phyloP scores from a whole-genome alignment of 306 rosid species.

The Dalbergia cochinchinensis region DNA sequence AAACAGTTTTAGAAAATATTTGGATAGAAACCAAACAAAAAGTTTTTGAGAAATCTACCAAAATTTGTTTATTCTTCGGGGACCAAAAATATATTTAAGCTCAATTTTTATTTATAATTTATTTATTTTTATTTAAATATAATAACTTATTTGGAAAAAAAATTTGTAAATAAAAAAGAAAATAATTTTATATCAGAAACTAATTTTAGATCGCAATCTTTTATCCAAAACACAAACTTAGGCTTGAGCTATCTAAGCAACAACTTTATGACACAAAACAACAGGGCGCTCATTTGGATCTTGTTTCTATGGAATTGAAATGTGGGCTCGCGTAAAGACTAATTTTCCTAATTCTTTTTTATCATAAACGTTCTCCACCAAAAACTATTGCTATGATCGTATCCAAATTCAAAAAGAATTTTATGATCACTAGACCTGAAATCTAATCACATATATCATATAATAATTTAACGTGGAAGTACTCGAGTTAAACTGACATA shows the following conservation, averaged over 20 bases:
- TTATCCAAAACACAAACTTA: background rate
- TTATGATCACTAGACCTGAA: background rate
- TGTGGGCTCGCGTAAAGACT: slow-evolving; percentile 31
- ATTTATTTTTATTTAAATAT: too few relatives aligned
- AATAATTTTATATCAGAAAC: too few relatives aligned
- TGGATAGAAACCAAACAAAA: too few relatives aligned
- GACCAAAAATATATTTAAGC: too few relatives aligned
- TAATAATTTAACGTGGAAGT: slow-evolving; percentile 32
- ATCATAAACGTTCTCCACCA: background rate
- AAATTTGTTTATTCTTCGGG: too few relatives aligned
- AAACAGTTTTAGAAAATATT: too few relatives aligned
- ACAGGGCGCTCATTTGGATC: slow-evolving; percentile 1
- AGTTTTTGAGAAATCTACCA: too few relatives aligned
- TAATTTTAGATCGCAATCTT: too few relatives aligned
- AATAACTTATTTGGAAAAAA: too few relatives aligned
- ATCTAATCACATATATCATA: slow-evolving; percentile 27
- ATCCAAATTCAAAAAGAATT: background rate
- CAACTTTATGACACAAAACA: slow-evolving; percentile 11
- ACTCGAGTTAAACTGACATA: background rate
- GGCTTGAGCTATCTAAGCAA: background rate
- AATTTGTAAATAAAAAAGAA: too few relatives aligned
- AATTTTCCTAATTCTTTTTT: slow-evolving; percentile 3
- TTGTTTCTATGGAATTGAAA: slow-evolving; percentile 1
- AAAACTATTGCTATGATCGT: slow-evolving; percentile 27
- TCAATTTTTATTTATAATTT: too few relatives aligned